A percentile compares a stretch with the other conserved stretches of the same genome.
These are phyloP conservation scores for Boletus subcaerulescens DNA, from an alignment of 768 basidiomycete species.

Conservation along the genomic window DNA sequence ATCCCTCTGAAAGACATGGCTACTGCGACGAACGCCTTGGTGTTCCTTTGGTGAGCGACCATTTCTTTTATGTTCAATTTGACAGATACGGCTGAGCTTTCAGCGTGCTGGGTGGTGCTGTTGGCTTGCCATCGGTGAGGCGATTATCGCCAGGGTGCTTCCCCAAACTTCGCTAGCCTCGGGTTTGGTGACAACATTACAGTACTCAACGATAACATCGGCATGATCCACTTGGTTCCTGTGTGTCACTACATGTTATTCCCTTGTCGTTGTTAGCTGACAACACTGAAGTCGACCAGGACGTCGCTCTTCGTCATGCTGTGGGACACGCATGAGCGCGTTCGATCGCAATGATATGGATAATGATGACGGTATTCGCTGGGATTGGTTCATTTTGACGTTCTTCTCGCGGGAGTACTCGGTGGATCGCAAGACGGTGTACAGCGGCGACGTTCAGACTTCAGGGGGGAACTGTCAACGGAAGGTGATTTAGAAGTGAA, in stretches of 20 bases:
- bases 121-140: constrained; percentile 69
- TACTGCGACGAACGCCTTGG: constrained; percentile 69
- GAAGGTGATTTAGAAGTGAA: too few species aligned
- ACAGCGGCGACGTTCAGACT: constrained; percentile 22
- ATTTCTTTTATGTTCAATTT: not conserved
- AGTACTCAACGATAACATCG: constrained; percentile 45
- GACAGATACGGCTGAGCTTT: not conserved
- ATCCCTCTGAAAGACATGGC: constrained; percentile 89
- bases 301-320: constrained; percentile 44
- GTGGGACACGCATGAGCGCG: constrained; percentile 61
- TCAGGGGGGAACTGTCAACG: constrained; percentile 16
- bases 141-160: constrained; percentile 58
- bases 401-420: constrained; percentile 60
- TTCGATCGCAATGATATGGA: constrained; percentile 63
- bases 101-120: constrained; percentile 68
- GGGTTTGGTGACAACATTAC: constrained; percentile 35
- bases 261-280: not conserved
- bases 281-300: constrained; percentile 31
- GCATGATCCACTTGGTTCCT: constrained; percentile 33
- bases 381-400: constrained; percentile 48
- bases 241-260: not conserved
- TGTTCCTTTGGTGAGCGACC: constrained; percentile 54
- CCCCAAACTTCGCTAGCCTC: constrained; percentile 25
- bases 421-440: constrained; percentile 50
- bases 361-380: constrained; percentile 57